These are phyloP conservation scores for Barnettozyma siamensis DNA, from an alignment of 805 yeast genomes.

Conservation along the genomic window DNA sequence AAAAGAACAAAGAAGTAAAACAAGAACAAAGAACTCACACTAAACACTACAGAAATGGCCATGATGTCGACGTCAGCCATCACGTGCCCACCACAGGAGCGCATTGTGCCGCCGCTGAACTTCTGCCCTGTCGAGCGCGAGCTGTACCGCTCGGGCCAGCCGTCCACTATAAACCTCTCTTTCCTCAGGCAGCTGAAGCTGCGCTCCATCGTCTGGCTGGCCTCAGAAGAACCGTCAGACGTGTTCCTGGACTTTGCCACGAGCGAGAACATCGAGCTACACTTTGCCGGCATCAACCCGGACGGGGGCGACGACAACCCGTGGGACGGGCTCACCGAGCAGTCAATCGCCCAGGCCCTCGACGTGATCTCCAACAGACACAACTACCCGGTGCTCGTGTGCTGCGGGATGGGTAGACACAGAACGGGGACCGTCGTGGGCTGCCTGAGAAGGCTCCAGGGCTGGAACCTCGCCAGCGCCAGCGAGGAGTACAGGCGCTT, in stretches of 20 bases:
- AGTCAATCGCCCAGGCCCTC: constrained; percentile 72
- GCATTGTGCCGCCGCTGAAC: constrained; percentile 89
- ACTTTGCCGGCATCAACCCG: constrained; percentile 76
- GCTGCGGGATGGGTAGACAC: constrained; percentile 99
- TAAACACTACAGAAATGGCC: too few relatives aligned
- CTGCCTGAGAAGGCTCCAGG: constrained; percentile 84
- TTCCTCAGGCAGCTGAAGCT: constrained; percentile 70
- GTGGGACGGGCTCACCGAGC: constrained; percentile 92
- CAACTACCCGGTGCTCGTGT: constrained; percentile 82
- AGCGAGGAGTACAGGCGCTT: constrained; percentile 92
- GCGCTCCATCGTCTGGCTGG: constrained; percentile 86
- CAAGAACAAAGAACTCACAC: too few relatives aligned
- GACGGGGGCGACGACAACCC: constrained; percentile 80
- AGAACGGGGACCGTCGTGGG: constrained; percentile 97
- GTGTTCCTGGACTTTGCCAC: constrained; percentile 78
- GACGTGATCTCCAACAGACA: constrained; percentile 64
- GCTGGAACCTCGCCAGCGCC: constrained; percentile 94
- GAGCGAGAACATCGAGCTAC: constrained; percentile 62
- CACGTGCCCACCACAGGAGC: constrained; percentile 42
- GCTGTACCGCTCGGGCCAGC: constrained; percentile 89
- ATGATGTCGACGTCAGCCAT: too few relatives aligned
- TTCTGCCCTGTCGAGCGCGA: constrained; percentile 91
- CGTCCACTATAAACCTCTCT: constrained; percentile 87
- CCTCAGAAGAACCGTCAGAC: constrained; percentile 93
- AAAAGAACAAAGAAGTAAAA: too few relatives aligned